These are phyloP conservation scores for Thalia dealbata DNA, from an alignment of 176 grass and related monocot species.

Conservation along the genomic window DNA sequence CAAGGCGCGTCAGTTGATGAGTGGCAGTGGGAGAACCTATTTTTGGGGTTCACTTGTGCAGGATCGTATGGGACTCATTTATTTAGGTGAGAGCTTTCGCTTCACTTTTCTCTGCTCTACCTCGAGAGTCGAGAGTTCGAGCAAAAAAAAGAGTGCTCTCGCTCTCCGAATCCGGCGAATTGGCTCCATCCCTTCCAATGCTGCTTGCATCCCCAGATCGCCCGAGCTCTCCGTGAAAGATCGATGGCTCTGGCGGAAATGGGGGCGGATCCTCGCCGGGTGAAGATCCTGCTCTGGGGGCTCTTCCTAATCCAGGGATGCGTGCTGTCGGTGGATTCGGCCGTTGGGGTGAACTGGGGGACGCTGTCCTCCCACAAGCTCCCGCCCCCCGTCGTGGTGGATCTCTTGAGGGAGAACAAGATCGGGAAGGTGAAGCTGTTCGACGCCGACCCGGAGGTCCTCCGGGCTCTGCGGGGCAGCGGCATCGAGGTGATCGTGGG, in stretches of 20 bases:
- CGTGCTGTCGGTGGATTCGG: constrained; percentile 34
- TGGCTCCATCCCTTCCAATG: constrained; percentile 1
- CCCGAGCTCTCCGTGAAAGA: not conserved
- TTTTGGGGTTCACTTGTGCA: not conserved
- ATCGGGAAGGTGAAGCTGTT: constrained; percentile 81
- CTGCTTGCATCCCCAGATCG: not conserved
- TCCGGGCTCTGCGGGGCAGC: constrained; percentile 57
- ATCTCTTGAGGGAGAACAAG: constrained; percentile 57
- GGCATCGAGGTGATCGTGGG: constrained; percentile 75
- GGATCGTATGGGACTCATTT: not conserved
- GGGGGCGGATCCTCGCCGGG: not conserved
- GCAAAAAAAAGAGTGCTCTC: not conserved
- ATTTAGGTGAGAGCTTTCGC: too few relatives aligned
- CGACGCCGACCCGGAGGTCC: constrained; percentile 41
- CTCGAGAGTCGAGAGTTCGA: not conserved
- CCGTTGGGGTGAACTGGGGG: constrained; percentile 86
- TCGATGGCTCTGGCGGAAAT: constrained; percentile 21
- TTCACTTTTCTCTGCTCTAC: not conserved
- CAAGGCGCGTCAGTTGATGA: not conserved
- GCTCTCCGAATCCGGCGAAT: not conserved
- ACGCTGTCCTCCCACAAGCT: constrained; percentile 55
- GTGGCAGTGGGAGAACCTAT: too few relatives aligned
- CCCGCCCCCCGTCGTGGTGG: constrained; percentile 48
- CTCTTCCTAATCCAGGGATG: constrained; percentile 25
- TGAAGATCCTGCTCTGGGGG: constrained; percentile 8